phyloP scores from a whole-genome alignment of 2,329 filamentous ascomycete species.

The Penicillium crustosum region DNA sequence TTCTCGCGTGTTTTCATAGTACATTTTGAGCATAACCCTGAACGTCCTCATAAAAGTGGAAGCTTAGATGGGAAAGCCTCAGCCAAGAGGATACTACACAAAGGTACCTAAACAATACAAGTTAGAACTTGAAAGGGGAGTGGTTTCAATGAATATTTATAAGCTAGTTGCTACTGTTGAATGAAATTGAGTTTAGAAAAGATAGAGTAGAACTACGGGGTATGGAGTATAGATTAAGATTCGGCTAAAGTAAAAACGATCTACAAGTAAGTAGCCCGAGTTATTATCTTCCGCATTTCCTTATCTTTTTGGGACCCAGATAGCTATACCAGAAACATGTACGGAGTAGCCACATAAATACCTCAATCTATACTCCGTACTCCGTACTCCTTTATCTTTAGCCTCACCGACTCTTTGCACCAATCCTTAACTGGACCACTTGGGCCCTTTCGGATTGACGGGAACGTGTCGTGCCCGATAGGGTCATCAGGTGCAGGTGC shows the following conservation, averaged over 20 bases:
- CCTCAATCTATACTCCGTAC: not conserved
- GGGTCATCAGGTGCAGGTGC: conserved; percentile 14
- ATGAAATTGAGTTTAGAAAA: not conserved
- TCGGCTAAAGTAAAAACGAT: not conserved
- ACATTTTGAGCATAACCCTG: not conserved
- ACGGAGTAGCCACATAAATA: not conserved
- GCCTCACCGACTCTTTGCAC: conserved; percentile 3
- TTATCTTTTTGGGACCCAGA: not conserved
- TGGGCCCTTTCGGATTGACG: conserved; percentile 10
- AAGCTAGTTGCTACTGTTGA: not conserved
- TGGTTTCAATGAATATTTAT: not conserved
- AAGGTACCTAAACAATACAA: not conserved
- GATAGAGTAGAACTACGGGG: not conserved
- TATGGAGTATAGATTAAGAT: not conserved
- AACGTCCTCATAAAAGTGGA: not conserved
- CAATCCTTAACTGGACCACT: conserved; percentile 7
- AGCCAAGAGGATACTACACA: not conserved
- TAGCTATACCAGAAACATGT: not conserved
- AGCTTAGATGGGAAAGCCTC: not conserved
- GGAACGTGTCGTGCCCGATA: conserved; percentile 12
- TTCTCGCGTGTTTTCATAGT: not conserved
- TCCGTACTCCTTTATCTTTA: not conserved
- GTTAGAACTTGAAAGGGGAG: not conserved
- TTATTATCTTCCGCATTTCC: conserved; percentile 1
- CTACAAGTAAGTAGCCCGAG: not conserved